Conservation (phyloP, 805 yeast genomes). For the Lachancea mirantina region DNA sequence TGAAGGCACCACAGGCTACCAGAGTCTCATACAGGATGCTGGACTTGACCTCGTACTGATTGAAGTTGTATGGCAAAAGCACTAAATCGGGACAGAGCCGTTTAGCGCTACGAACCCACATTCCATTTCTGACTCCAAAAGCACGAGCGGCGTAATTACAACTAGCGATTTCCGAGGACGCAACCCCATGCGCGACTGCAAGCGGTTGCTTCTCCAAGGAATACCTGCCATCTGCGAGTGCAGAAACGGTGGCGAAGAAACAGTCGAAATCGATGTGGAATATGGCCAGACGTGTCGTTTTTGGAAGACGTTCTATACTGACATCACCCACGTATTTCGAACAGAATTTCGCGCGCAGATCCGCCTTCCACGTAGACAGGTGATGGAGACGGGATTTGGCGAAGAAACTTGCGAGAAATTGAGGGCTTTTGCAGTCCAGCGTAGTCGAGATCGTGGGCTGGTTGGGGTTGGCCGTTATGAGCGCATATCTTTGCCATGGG, state of each 20-base stretch:
- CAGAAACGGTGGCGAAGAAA: constrained; percentile 84
- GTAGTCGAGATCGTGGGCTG: not conserved
- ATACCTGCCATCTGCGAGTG: constrained; percentile 39
- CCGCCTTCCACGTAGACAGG: constrained; percentile 79
- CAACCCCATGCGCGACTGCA: constrained; percentile 49
- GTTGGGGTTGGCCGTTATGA: constrained; percentile 34
- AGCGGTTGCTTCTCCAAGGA: constrained; percentile 46
- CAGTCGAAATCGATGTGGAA: constrained; percentile 91
- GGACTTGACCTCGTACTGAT: constrained; percentile 60
- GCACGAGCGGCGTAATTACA: constrained; percentile 83
- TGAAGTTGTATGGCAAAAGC: constrained; percentile 66
- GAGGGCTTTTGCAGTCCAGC: constrained; percentile 67
- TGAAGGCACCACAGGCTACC: constrained; percentile 18
- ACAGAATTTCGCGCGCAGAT: constrained; percentile 55
- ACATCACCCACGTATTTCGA: constrained; percentile 35
- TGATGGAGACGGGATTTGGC: constrained; percentile 82
- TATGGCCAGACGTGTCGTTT: constrained; percentile 31
- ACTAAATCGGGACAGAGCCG: constrained; percentile 59
- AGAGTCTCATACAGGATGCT: constrained; percentile 56
- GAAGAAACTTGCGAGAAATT: constrained; percentile 65
- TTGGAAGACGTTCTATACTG: constrained; percentile 8
- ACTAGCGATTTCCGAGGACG: constrained; percentile 71
- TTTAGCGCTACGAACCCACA: constrained; percentile 75
- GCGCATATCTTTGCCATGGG: constrained; percentile 66
- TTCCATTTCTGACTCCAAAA: constrained; percentile 78